phyloP scores from a whole-genome alignment of 495 filamentous ascomycete species.

The Podospora comata region DNA sequence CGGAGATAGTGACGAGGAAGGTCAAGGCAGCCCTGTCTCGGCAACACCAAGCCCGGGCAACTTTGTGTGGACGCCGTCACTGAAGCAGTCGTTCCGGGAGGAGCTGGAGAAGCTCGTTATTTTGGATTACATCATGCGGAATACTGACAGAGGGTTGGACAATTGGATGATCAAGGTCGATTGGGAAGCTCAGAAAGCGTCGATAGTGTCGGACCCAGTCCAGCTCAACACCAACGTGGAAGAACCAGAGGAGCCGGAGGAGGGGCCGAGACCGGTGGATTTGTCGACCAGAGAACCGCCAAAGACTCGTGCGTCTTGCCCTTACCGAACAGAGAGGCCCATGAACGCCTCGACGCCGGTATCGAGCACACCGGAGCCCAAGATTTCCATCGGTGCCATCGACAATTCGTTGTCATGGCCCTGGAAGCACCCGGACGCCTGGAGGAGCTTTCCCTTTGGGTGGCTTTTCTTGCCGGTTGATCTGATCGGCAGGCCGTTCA shows the following conservation, averaged over 20 bases:
- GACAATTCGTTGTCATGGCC: constrained; percentile 98
- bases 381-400: constrained; percentile 83
- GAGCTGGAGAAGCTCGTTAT: constrained; percentile 97
- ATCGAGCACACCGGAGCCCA: constrained; percentile 55
- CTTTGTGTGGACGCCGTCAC: constrained; percentile 82
- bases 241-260: constrained; percentile 47
- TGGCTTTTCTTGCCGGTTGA: constrained; percentile 98
- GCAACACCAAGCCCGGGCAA: constrained; percentile 44
- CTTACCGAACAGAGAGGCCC: constrained; percentile 74
- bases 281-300: constrained; percentile 45
- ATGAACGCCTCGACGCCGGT: constrained; percentile 74
- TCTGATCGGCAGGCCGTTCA: constrained; percentile 93
- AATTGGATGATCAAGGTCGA: constrained; percentile 99
- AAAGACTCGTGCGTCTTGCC: constrained; percentile 51
- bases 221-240: constrained; percentile 53
- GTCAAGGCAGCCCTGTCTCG: constrained; percentile 41
- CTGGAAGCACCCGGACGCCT: constrained; percentile 97
- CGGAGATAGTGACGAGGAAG: constrained; percentile 64
- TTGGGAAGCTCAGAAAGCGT: constrained; percentile 73
- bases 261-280: constrained; percentile 58
- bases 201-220: constrained; percentile 78
- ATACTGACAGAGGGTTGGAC: constrained; percentile 93
- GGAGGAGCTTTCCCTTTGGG: constrained; percentile 87
- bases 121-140: constrained; percentile 98
- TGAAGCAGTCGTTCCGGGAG: constrained; percentile 91